Conservation (phyloP, 2,329 filamentous ascomycete species). For the Trichoderma koningii region DNA sequence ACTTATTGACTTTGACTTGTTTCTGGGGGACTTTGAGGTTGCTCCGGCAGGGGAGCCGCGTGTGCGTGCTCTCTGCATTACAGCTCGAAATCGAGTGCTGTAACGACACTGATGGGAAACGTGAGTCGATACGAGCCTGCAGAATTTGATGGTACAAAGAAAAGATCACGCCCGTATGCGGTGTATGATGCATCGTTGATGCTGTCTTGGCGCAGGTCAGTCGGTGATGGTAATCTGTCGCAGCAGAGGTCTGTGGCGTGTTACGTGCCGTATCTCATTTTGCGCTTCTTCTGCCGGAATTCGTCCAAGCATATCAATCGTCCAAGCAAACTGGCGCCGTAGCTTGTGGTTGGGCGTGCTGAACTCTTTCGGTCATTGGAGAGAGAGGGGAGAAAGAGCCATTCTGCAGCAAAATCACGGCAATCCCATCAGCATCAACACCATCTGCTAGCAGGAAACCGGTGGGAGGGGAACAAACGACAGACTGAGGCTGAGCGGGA, state of each 20-base stretch:
- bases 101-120: too few relatives aligned
- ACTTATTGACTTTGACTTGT: not conserved
- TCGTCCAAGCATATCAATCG: too few relatives aligned
- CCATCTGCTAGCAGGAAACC: not conserved
- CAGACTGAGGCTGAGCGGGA: constrained; percentile 13
- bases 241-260: not conserved
- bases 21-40: not conserved
- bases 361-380: too few relatives aligned
- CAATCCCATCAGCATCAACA: not conserved
- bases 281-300: too few relatives aligned
- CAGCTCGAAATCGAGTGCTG: not conserved
- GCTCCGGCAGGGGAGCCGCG: constrained; percentile 8
- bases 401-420: too few relatives aligned
- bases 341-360: too few relatives aligned
- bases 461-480: not conserved
- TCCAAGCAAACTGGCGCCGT: too few relatives aligned
- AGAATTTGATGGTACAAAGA: not conserved
- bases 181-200: not conserved
- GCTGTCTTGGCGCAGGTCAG: not conserved
- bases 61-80: not conserved
- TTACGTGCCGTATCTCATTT: constrained; percentile 14
- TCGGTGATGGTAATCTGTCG: not conserved
- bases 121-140: not conserved
- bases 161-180: not conserved
- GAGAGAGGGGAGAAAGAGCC: too few relatives aligned